These are phyloP conservation scores for Phytopythium cucurbitacearum DNA, from an alignment of 352 stramenopile species.

Conservation along the genomic window DNA sequence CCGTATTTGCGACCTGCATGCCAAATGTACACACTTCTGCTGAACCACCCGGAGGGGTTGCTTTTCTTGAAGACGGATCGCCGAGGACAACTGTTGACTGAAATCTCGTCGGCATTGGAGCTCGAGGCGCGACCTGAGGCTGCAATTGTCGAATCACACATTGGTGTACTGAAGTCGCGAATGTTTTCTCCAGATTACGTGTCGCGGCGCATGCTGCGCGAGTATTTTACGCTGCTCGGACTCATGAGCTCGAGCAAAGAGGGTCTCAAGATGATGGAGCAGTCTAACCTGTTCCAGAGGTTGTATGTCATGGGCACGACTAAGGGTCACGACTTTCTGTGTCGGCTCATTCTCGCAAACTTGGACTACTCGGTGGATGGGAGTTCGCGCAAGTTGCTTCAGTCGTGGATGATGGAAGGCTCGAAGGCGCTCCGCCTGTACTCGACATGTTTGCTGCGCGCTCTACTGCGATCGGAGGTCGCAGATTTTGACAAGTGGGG, in stretches of 20 bases:
- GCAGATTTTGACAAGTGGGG: constrained; percentile 87
- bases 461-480: constrained; percentile 80
- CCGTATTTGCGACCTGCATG: constrained; percentile 84
- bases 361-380: constrained; percentile 87
- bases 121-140: constrained; percentile 81
- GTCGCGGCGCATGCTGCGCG: constrained; percentile 81
- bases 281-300: constrained; percentile 86
- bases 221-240: constrained; percentile 86
- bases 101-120: constrained; percentile 83
- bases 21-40: constrained; percentile 86
- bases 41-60: constrained; percentile 85
- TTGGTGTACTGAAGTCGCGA: constrained; percentile 78
- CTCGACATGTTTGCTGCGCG: constrained; percentile 77
- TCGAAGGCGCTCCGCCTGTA: constrained; percentile 84
- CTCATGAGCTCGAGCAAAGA: constrained; percentile 89
- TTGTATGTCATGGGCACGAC: constrained; percentile 85
- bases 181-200: constrained; percentile 89
- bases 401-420: constrained; percentile 85
- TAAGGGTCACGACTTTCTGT: constrained; percentile 88
- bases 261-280: constrained; percentile 89
- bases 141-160: constrained; percentile 86
- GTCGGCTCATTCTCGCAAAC: constrained; percentile 83
- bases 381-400: constrained; percentile 80
- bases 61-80: constrained; percentile 87
- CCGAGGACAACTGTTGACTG: constrained; percentile 74